These are phyloP conservation scores for Testicularia cyperi DNA, from an alignment of 1,284 basidiomycete genomes.

Conservation along the genomic window DNA sequence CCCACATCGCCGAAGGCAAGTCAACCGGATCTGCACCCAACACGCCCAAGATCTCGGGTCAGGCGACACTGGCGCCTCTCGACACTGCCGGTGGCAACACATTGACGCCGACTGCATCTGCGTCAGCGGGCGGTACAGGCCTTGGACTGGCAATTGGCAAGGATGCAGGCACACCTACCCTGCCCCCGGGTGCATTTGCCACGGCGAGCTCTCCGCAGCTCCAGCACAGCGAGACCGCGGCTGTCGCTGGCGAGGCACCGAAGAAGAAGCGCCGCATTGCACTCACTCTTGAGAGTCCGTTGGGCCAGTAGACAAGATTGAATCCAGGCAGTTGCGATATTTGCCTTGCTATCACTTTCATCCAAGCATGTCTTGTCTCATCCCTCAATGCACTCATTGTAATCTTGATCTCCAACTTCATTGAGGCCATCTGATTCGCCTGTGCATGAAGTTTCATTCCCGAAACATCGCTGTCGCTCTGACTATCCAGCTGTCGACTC, in stretches of 20 bases:
- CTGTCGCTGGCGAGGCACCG: constrained; percentile 65
- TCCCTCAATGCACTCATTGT: too few species aligned
- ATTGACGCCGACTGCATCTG: constrained; percentile 3
- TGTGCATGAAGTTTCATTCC: too few species aligned
- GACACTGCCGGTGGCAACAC: constrained; percentile 1
- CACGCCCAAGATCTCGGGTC: constrained; percentile 19
- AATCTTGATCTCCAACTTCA: too few species aligned
- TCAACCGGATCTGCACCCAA: constrained; percentile 16
- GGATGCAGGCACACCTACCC: too few species aligned
- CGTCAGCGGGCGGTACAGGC: constrained; percentile 58
- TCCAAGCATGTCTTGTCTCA: too few species aligned
- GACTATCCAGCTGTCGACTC: too few species aligned
- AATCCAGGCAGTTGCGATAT: too few species aligned
- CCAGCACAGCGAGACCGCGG: constrained; percentile 15
- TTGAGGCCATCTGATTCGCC: too few species aligned
- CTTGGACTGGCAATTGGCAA: constrained; percentile 28
- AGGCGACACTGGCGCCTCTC: constrained; percentile 12
- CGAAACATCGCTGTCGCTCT: too few species aligned
- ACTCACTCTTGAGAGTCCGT: constrained; percentile 70
- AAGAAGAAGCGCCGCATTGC: constrained; percentile 88
- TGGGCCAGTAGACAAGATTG: too few species aligned
- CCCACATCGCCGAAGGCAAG: constrained; percentile 24
- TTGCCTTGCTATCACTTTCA: too few species aligned
- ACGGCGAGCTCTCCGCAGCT: not conserved
- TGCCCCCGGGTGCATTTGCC: not conserved